Evolutionary conservation across 805 yeast species (phyloP).

Genomic region (Saturnispora serradocipensis): DNA sequence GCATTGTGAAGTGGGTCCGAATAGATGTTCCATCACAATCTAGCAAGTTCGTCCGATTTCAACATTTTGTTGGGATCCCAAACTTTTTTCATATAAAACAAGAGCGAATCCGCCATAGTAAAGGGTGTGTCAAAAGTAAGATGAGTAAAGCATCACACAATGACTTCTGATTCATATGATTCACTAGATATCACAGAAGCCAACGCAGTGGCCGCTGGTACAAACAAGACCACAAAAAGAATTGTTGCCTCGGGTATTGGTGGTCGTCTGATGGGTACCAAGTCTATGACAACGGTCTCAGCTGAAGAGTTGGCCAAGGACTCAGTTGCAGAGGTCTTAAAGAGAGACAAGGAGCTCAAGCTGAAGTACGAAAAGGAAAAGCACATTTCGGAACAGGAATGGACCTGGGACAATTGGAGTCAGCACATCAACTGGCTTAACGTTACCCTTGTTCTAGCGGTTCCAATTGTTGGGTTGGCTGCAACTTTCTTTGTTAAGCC

Average conservation of each 20-base stretch:
- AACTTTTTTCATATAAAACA: background rate
- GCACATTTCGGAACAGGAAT: constrained; percentile 72
- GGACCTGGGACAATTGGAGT: constrained; percentile 67
- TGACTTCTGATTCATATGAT: constrained; percentile 13
- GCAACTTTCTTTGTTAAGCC: constrained; percentile 41
- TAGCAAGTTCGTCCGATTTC: background rate
- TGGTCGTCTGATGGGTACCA: constrained; percentile 75
- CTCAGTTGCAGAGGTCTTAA: constrained; percentile 38
- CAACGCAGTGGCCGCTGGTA: constrained; percentile 75
- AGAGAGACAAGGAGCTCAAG: constrained; percentile 35
- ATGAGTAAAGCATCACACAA: background rate
- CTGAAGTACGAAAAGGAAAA: constrained; percentile 32
- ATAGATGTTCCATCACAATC: background rate
- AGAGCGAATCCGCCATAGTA: background rate
- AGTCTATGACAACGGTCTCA: constrained; percentile 56
- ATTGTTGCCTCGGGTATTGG: constrained; percentile 72
- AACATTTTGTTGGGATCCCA: background rate
- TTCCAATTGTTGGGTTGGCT: constrained; percentile 49
- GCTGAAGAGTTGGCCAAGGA: constrained; percentile 53
- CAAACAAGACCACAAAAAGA: constrained; percentile 59
- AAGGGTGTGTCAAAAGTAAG: background rate
- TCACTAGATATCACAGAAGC: constrained; percentile 57
- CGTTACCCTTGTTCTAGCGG: constrained; percentile 48
- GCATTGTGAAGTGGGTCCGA: background rate
- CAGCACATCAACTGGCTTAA: constrained; percentile 75